phyloP scores from a whole-genome alignment of 176 grass and related monocot genomes.

The Ensete glaucum region DNA sequence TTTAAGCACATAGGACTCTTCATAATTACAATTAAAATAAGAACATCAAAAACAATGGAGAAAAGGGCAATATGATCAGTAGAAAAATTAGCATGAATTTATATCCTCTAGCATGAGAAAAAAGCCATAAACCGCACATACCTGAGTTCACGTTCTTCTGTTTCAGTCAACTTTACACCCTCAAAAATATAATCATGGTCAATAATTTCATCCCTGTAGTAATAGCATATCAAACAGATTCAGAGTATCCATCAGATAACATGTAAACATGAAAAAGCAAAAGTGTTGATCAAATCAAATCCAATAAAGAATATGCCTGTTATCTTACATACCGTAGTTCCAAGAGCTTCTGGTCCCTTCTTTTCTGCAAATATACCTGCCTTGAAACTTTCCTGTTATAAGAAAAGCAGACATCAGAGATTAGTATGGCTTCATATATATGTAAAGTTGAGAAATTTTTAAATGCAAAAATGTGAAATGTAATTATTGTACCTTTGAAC shows the following conservation, averaged over 20 bases:
- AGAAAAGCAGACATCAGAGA: neutral
- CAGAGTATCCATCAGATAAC: conserved; percentile 4
- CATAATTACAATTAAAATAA: neutral
- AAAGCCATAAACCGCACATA: conserved; percentile 14
- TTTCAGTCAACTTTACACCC: conserved; percentile 64
- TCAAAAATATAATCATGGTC: conserved; percentile 90
- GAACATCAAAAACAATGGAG: neutral
- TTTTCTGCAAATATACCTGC: conserved; percentile 72
- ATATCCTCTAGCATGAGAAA: neutral
- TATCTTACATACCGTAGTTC: conserved; percentile 56
- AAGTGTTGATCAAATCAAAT: neutral
- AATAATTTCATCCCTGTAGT: conserved; percentile 70
- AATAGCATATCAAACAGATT: conserved; percentile 16
- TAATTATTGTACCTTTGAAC: neutral
- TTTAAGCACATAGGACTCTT: neutral
- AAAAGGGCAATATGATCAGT: conserved; percentile 7
- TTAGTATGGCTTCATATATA: neutral
- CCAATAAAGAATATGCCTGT: conserved; percentile 14
- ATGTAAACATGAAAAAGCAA: conserved; percentile 9
- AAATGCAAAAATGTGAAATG: neutral
- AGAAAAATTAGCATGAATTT: neutral
- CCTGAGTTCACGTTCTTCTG: conserved; percentile 75
- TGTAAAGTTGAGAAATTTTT: neutral
- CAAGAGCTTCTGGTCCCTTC: conserved; percentile 85
- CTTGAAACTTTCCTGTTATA: conserved; percentile 70